A percentile compares a stretch with the other conserved stretches of the same genome.
These are phyloP conservation scores for Globisporangium cederbergense DNA, from an alignment of 352 stramenopile genomes.

Conservation along the genomic window DNA sequence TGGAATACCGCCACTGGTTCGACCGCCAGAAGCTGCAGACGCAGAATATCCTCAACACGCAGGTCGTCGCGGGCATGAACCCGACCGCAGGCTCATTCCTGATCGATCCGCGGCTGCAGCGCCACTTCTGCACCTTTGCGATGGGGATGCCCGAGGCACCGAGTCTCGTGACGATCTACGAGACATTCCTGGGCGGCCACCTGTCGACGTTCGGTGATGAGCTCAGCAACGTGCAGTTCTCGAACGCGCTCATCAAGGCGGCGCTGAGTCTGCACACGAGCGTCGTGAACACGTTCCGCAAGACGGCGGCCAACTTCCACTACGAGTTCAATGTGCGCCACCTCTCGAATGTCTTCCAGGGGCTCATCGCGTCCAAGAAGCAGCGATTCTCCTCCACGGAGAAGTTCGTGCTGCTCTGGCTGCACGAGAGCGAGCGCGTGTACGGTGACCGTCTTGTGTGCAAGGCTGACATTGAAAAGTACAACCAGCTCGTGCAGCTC, in stretches of 20 bases:
- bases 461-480: conserved; percentile 91
- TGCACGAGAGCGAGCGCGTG: conserved; percentile 95
- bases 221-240: conserved; percentile 83
- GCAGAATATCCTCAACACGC: conserved; percentile 94
- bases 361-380: conserved; percentile 91
- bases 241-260: conserved; percentile 91
- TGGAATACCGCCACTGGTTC: conserved; percentile 95
- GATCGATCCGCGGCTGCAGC: conserved; percentile 92
- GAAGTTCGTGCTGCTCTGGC: conserved; percentile 95
- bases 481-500: conserved; percentile 91
- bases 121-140: conserved; percentile 95
- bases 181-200: conserved; percentile 94
- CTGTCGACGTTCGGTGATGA: conserved; percentile 90
- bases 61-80: conserved; percentile 96
- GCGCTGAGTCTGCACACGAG: conserved; percentile 90
- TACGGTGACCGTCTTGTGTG: conserved; percentile 94
- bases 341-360: conserved; percentile 95
- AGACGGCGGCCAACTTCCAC: conserved; percentile 96
- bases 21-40: conserved; percentile 91
- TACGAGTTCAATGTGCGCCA: conserved; percentile 98
- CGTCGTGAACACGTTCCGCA: conserved; percentile 91
- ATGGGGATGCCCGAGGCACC: conserved; percentile 93
- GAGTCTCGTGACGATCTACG: conserved; percentile 95
- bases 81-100: conserved; percentile 93
- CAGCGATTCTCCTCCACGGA: conserved; percentile 89